phyloP scores from a whole-genome alignment of 2,329 filamentous ascomycete species.

The Alternaria sp. region DNA sequence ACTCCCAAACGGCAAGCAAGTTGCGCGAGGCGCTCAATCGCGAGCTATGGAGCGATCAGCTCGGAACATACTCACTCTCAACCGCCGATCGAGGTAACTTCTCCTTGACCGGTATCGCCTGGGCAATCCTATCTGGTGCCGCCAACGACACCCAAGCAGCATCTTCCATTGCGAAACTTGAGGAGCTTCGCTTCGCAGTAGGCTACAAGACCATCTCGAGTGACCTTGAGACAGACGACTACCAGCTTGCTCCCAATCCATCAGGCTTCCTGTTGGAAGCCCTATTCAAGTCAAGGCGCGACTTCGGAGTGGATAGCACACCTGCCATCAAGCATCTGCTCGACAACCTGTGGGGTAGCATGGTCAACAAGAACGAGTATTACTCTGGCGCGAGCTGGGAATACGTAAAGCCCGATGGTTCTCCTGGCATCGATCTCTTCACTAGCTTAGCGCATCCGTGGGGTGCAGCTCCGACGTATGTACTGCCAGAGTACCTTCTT shows the following conservation, averaged over 20 bases:
- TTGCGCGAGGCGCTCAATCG: not conserved
- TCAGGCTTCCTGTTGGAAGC: conserved; percentile 53
- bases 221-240: conserved; percentile 17
- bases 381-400: conserved; percentile 55
- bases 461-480: conserved; percentile 55
- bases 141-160: conserved; percentile 41
- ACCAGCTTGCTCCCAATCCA: conserved; percentile 51
- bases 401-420: conserved; percentile 49
- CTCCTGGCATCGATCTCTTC: conserved; percentile 51
- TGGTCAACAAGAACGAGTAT: conserved; percentile 48
- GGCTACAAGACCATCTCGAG: conserved; percentile 4
- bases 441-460: conserved; percentile 55
- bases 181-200: not conserved
- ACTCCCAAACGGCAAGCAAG: not conserved
- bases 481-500: conserved; percentile 39
- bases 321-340: conserved; percentile 39
- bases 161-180: conserved; percentile 39
- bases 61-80: conserved; percentile 43
- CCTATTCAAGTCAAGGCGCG: conserved; percentile 33
- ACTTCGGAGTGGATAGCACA: conserved; percentile 12
- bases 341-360: conserved; percentile 50
- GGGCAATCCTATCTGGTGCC: conserved; percentile 43
- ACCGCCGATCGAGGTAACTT: conserved; percentile 34
- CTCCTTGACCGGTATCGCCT: conserved; percentile 43
- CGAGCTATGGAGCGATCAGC: conserved; percentile 41